Conservation (phyloP, 2,329 filamentous ascomycete species). For the Alternaria sp. region DNA sequence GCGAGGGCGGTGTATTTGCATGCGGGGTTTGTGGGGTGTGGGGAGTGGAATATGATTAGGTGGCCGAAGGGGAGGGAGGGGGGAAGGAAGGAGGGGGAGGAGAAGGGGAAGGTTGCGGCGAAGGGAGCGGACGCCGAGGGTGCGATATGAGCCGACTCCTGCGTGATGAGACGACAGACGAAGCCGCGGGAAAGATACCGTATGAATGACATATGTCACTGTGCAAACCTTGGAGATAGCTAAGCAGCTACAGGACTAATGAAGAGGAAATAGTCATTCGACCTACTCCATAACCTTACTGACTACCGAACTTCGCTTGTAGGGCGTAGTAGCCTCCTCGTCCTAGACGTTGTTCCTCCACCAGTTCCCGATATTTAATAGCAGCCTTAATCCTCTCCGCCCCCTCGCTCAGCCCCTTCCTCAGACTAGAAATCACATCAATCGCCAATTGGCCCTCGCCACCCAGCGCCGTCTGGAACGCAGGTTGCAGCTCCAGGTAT, state of each 20-base stretch:
- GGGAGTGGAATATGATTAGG: conserved; percentile 21
- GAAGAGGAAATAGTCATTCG: background rate
- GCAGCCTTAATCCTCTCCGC: background rate
- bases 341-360: background rate
- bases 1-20: conserved; percentile 39
- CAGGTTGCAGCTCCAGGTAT: background rate
- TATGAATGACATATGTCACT: background rate
- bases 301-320: background rate
- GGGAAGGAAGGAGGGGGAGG: background rate
- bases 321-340: background rate
- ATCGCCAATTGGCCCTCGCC: background rate
- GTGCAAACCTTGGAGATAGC: background rate
- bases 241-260: background rate
- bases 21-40: conserved; percentile 34
- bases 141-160: background rate
- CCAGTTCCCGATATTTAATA: accelerated
- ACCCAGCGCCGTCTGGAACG: background rate
- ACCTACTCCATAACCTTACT: background rate
- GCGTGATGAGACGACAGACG: background rate
- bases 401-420: background rate
- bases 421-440: background rate
- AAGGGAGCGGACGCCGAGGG: background rate
- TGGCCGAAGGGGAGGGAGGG: conserved; percentile 6
- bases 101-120: background rate
- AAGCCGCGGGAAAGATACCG: background rate